A percentile compares a stretch with the other conserved stretches of the same genome.
phyloP scores from a whole-genome alignment of 176 grass and related monocot species.

The Paspalum notatum region DNA sequence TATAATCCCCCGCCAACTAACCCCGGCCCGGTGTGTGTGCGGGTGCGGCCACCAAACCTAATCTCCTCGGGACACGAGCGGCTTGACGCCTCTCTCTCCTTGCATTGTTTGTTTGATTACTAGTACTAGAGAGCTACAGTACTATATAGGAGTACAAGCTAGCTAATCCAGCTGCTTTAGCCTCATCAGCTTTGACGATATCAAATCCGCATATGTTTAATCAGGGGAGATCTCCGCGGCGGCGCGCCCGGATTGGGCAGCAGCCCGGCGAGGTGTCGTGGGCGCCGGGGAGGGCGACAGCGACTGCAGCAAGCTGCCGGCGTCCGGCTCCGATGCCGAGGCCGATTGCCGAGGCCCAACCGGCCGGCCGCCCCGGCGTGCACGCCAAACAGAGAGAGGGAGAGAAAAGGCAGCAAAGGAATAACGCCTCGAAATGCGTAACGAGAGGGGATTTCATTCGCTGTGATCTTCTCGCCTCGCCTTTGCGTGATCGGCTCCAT shows the following conservation, averaged over 20 bases:
- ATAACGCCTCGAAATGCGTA: constrained; percentile 1
- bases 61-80: constrained; percentile 46
- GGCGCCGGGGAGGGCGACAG: constrained; percentile 14
- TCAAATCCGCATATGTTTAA: constrained; percentile 15
- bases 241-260: constrained; percentile 23
- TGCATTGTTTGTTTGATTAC: neutral
- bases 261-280: constrained; percentile 20
- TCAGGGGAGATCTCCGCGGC: neutral
- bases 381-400: neutral
- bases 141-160: no score
- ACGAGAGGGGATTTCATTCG: no score
- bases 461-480: no score
- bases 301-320: neutral
- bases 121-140: neutral
- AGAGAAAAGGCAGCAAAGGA: neutral
- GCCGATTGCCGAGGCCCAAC: no score
- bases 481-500: no score
- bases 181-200: constrained; percentile 40
- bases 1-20: neutral
- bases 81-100: neutral
- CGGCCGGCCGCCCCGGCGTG: neutral
- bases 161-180: no score
- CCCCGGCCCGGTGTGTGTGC: neutral
- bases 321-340: neutral
- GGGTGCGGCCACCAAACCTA: constrained; percentile 42